phyloP scores from a whole-genome alignment of 2,329 filamentous ascomycete species.

The Beauveria varroae region DNA sequence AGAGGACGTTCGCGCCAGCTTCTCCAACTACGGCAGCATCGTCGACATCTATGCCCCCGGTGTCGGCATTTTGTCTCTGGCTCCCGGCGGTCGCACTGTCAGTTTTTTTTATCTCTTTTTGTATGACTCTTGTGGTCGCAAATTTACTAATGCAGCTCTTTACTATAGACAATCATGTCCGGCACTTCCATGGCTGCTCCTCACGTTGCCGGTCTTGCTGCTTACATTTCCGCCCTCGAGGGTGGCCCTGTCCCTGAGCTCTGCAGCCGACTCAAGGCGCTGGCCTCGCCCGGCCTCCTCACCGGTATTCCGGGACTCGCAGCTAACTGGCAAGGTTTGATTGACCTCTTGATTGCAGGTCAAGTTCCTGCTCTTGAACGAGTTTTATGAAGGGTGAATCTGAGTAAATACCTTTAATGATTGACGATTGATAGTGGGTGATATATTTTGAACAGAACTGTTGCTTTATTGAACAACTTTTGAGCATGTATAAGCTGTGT shows the following conservation, averaged over 20 bases:
- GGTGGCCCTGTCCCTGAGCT: conserved; percentile 35
- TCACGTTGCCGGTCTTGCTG: conserved; percentile 32
- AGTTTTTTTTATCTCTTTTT: conserved; percentile 1
- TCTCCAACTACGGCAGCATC: conserved; percentile 41
- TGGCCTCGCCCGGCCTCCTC: conserved; percentile 34
- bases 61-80: conserved; percentile 36
- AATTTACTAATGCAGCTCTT: background rate
- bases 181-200: conserved; percentile 36
- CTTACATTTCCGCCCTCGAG: conserved; percentile 39
- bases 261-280: conserved; percentile 35
- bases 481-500: background rate
- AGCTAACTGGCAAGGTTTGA: too few species aligned
- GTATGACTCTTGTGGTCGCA: too few species aligned
- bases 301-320: conserved; percentile 30
- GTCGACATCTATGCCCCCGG: conserved; percentile 45
- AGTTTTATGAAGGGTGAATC: too few species aligned
- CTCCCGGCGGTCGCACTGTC: conserved; percentile 30
- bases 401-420: too few species aligned
- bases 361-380: too few species aligned
- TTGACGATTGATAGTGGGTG: too few species aligned
- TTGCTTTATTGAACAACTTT: too few species aligned
- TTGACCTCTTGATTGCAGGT: too few species aligned
- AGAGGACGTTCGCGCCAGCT: conserved; percentile 31
- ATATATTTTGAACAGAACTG: too few species aligned
- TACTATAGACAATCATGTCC: conserved; percentile 24